Conservation (phyloP, 257 asterid species). For the Euphrasia confusa region DNA sequence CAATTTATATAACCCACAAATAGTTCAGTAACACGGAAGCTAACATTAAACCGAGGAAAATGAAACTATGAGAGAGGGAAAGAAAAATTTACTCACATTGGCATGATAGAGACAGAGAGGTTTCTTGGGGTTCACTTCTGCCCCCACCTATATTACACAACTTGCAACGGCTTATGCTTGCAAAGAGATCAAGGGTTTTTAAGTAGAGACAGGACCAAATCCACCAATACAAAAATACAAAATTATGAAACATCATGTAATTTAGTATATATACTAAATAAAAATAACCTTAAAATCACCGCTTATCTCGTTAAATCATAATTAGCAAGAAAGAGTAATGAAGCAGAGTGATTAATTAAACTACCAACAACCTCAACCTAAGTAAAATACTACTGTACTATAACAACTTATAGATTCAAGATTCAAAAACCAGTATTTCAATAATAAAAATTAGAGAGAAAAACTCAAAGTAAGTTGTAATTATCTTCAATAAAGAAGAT, state of each 20-base stretch:
- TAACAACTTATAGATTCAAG: background rate
- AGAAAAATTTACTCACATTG: background rate
- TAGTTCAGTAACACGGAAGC: slow-evolving; percentile 31
- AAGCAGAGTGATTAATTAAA: slow-evolving; percentile 27
- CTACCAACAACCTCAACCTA: slow-evolving; percentile 17
- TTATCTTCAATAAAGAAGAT: background rate
- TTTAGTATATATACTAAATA: no score
- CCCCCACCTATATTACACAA: background rate
- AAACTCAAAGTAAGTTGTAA: background rate
- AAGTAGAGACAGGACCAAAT: slow-evolving; percentile 19
- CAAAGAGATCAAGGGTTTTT: slow-evolving; percentile 22
- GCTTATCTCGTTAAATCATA: no score
- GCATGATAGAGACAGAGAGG: slow-evolving; percentile 24
- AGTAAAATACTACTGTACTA: no score
- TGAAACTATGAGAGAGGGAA: background rate
- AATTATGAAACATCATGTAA: background rate
- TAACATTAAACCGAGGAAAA: slow-evolving; percentile 27
- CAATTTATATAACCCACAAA: slow-evolving; percentile 2
- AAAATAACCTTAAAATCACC: no score
- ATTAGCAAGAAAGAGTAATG: slow-evolving; percentile 17
- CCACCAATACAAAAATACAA: slow-evolving; percentile 21
- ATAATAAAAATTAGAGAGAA: no score
- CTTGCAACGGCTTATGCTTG: slow-evolving; percentile 32
- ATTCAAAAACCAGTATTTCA: no score
- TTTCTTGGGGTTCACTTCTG: slow-evolving; percentile 27